A percentile compares a stretch with the other conserved stretches of the same genome.
phyloP scores from a whole-genome alignment of 179 eudicot species.

The Heliamphora pulchella region DNA sequence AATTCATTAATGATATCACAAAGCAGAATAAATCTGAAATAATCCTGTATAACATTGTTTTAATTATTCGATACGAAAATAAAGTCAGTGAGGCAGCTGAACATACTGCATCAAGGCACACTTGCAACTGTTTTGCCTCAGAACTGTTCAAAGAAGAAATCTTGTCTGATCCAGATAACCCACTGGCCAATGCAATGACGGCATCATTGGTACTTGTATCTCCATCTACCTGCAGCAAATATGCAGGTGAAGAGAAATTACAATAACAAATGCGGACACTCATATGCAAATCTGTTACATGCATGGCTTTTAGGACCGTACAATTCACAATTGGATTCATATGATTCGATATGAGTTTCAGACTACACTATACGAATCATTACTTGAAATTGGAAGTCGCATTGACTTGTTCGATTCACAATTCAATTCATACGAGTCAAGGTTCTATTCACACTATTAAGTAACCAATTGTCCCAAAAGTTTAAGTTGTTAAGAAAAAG shows the following conservation, averaged over 20 bases:
- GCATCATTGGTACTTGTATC: constrained; percentile 96
- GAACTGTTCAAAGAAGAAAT: constrained; percentile 49
- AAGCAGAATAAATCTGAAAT: background rate
- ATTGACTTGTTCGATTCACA: too few relatives aligned
- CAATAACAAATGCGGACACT: background rate
- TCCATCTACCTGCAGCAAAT: constrained; percentile 76
- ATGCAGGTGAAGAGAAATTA: background rate
- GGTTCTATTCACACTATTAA: too few relatives aligned
- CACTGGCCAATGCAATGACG: constrained; percentile 96
- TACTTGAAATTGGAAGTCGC: too few relatives aligned
- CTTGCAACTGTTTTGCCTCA: constrained; percentile 77
- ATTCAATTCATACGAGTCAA: too few relatives aligned
- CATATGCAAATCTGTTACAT: background rate
- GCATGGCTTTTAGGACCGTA: too few relatives aligned
- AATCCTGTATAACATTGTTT: background rate
- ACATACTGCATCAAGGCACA: constrained; percentile 92
- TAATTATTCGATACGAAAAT: constrained; percentile 1
- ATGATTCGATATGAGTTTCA: too few relatives aligned
- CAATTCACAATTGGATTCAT: too few relatives aligned
- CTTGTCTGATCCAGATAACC: constrained; percentile 62
- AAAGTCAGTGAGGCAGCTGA: constrained; percentile 11
- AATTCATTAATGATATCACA: background rate
- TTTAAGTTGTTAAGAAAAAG: too few relatives aligned
- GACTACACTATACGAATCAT: too few relatives aligned
- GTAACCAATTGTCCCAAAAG: too few relatives aligned